Conservation (phyloP, 2,329 filamentous ascomycete genomes). For the Metarhizium humberi region DNA sequence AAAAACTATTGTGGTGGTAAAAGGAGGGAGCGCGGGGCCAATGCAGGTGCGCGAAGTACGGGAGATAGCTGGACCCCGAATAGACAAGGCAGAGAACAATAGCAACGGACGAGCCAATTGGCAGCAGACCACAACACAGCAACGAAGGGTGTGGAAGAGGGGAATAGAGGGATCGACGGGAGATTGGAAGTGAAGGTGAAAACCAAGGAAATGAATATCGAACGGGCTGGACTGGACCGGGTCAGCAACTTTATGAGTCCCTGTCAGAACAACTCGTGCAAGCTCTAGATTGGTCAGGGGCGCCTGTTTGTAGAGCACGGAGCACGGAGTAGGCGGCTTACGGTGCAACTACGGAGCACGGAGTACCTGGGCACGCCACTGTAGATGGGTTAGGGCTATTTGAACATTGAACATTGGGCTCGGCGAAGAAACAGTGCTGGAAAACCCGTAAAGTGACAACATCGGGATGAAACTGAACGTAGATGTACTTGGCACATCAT, state of each 20-base stretch:
- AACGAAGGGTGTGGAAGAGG: background rate
- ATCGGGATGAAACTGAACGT: too few relatives aligned
- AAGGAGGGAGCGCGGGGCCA: constrained; percentile 7
- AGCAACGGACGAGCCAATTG: background rate
- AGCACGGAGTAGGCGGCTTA: background rate
- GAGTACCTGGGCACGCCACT: background rate
- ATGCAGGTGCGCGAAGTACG: background rate
- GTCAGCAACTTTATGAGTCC: too few relatives aligned
- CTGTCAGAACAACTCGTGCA: too few relatives aligned
- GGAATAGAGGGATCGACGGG: background rate
- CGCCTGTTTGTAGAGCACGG: background rate
- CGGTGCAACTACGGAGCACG: background rate
- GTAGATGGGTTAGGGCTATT: too few relatives aligned
- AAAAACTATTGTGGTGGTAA: constrained; percentile 4
- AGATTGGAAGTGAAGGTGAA: background rate
- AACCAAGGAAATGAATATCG: background rate
- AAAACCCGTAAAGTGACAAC: too few relatives aligned
- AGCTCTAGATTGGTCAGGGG: too few relatives aligned
- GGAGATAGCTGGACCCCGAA: background rate
- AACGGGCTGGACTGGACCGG: background rate
- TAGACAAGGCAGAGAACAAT: constrained; percentile 1
- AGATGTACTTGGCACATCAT: too few relatives aligned
- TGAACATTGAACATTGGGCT: too few relatives aligned
- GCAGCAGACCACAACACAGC: background rate
- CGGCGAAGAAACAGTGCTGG: too few relatives aligned